A percentile compares a stretch with the other conserved stretches of the same genome.
Conservation (phyloP, 2,329 filamentous ascomycete genomes). For the Fusarium caatingaense region DNA sequence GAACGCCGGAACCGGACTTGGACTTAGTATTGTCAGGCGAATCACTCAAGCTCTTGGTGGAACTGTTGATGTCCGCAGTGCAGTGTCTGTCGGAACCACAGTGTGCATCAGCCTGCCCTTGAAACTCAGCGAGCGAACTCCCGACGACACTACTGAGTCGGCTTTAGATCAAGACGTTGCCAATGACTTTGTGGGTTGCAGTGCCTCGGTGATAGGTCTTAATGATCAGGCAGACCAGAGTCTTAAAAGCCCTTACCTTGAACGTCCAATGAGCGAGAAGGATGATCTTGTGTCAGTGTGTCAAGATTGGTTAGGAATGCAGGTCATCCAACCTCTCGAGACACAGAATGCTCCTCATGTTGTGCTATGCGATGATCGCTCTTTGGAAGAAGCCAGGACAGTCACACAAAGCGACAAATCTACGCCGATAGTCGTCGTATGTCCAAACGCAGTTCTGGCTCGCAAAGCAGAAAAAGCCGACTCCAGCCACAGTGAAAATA, state of each 20-base stretch:
- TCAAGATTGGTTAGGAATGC: neutral
- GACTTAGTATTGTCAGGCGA: neutral
- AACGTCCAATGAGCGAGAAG: neutral
- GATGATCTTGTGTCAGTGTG: neutral
- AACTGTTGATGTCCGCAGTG: neutral
- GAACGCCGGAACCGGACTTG: neutral
- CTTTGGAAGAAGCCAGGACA: neutral
- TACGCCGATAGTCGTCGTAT: neutral
- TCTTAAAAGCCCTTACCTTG: fast-evolving
- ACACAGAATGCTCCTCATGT: neutral
- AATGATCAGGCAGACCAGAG: neutral
- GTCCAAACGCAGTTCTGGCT: neutral
- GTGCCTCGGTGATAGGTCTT: neutral
- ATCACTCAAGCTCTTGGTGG: neutral
- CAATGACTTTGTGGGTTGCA: fast-evolving
- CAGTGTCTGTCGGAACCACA: neutral
- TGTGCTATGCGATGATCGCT: neutral
- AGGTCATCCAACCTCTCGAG: neutral
- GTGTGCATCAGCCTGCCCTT: neutral
- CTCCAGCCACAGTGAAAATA: fast-evolving
- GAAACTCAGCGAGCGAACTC: neutral
- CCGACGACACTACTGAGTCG: neutral
- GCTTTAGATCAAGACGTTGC: fast-evolving
- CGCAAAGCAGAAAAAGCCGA: neutral
- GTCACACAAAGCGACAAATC: neutral